Percentiles rank a stretch among this genome's conserved stretches.
These are phyloP conservation scores for Glaciozyma martinii DNA, from an alignment of 768 basidiomycete species.

Conservation along the genomic window DNA sequence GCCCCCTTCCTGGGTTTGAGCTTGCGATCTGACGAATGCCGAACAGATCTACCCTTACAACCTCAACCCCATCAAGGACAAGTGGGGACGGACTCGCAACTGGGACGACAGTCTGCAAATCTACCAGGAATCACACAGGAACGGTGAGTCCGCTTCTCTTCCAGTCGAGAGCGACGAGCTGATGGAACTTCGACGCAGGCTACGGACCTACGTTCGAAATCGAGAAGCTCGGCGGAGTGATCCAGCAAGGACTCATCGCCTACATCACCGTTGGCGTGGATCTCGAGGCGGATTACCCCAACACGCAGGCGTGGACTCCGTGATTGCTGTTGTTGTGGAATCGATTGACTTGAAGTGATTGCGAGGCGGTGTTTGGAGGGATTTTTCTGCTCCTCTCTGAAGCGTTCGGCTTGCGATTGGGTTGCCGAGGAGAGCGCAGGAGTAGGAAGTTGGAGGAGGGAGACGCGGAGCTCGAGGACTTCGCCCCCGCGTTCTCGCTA, in stretches of 20 bases:
- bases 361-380: too few relatives aligned
- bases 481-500: too few relatives aligned
- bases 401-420: too few relatives aligned
- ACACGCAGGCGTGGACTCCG: background rate
- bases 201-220: constrained; percentile 32
- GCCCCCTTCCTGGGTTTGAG: too few relatives aligned
- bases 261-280: constrained; percentile 36
- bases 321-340: background rate
- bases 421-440: too few relatives aligned
- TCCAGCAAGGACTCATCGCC: constrained; percentile 33
- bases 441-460: too few relatives aligned
- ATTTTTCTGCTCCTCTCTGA: too few relatives aligned
- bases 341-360: too few relatives aligned
- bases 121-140: constrained; percentile 33
- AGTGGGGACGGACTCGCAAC: constrained; percentile 36
- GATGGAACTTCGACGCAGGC: constrained; percentile 13
- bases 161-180: constrained; percentile 29
- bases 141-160: constrained; percentile 27
- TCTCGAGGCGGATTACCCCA: background rate
- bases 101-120: constrained; percentile 36
- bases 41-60: constrained; percentile 28
- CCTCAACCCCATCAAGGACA: constrained; percentile 33
- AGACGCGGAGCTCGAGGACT: too few relatives aligned
- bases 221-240: constrained; percentile 33
- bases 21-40: background rate